Evolutionary conservation across 2,329 filamentous ascomycete genomes (phyloP).

Genomic region (Dryadomyces quercus-mongolicae): DNA sequence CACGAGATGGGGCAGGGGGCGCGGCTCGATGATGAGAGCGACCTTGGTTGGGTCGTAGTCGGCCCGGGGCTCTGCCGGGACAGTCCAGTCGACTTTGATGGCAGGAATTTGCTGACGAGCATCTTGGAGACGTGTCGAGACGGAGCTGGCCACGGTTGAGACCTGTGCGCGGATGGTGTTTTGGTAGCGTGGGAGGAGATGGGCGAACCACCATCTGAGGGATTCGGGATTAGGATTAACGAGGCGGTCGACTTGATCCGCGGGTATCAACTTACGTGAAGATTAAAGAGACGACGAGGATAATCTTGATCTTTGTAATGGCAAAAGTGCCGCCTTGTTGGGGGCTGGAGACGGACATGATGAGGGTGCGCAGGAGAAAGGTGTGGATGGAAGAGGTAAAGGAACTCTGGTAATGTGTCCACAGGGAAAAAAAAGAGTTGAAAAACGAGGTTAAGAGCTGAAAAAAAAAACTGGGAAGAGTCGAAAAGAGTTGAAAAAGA

Average conservation of each 20-base stretch:
- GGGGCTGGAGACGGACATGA: conserved; percentile 11
- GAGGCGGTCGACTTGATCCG: no score
- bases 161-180: conserved; percentile 27
- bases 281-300: conserved; percentile 22
- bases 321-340: conserved; percentile 14
- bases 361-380: not conserved
- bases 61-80: conserved; percentile 19
- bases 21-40: conserved; percentile 38
- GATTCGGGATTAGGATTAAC: no score
- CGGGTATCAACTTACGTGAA: conserved; percentile 31
- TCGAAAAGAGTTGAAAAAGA: not conserved
- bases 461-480: not conserved
- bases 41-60: conserved; percentile 36
- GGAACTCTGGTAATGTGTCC: no score
- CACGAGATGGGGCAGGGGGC: conserved; percentile 33
- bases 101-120: conserved; percentile 26
- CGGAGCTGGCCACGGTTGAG: conserved; percentile 16
- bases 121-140: conserved; percentile 26
- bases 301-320: conserved; percentile 23
- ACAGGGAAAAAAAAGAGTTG: not conserved
- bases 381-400: not conserved
- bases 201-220: conserved; percentile 35
- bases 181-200: conserved; percentile 29
- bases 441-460: not conserved
- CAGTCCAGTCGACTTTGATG: conserved; percentile 27